Evolutionary conservation across 768 basidiomycete species (phyloP).

Genomic region (Macrolepiota fuliginosa): DNA sequence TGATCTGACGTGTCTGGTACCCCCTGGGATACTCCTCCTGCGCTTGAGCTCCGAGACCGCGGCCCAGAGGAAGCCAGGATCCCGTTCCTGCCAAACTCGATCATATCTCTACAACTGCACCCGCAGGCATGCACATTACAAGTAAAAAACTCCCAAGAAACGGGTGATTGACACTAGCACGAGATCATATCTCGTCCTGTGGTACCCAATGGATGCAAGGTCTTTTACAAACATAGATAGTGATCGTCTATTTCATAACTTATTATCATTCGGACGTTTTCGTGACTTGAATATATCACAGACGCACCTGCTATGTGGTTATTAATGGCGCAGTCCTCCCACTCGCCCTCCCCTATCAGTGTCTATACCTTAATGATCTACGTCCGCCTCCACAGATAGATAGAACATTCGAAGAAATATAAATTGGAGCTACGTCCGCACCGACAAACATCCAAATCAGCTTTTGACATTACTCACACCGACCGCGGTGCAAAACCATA

Average conservation of each 20-base stretch:
- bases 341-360: neutral
- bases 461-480: neutral
- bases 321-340: neutral
- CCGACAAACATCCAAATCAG: neutral
- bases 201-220: neutral
- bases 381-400: neutral
- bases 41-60: neutral
- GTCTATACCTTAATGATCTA: neutral
- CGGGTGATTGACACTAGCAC: neutral
- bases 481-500: neutral
- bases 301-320: neutral
- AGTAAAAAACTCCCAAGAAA: slow-evolving; percentile 6
- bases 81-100: neutral
- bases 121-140: neutral
- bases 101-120: neutral
- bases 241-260: neutral
- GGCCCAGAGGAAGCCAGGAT: neutral
- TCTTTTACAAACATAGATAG: neutral
- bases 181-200: neutral
- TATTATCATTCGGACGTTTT: neutral
- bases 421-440: neutral
- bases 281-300: neutral
- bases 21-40: neutral
- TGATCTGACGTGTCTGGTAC: neutral
- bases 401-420: neutral